A percentile compares a stretch with the other conserved stretches of the same genome.
Evolutionary conservation across 352 stramenopile species (phyloP).

Genomic region (Phytophthora fragariaefolia): DNA sequence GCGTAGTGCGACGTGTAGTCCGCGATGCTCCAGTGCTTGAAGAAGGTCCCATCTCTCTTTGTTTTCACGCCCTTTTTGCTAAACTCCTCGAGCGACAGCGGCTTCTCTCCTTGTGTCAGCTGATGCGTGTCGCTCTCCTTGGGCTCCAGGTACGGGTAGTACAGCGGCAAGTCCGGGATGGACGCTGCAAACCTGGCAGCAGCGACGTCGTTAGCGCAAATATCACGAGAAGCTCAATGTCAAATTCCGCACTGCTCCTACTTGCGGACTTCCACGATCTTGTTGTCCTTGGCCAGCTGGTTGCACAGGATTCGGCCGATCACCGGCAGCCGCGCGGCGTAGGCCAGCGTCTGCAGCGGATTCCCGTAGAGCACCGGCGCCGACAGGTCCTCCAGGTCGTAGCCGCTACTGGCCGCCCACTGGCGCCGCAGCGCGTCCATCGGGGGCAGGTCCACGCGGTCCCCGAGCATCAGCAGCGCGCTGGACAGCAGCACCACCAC

Average conservation of each 20-base stretch:
- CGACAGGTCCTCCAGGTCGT: constrained; percentile 61
- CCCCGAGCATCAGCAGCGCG: constrained; percentile 57
- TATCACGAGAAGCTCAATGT: neutral
- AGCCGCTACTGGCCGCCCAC: constrained; percentile 38
- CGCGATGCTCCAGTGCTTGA: constrained; percentile 73
- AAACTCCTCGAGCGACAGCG: constrained; percentile 40
- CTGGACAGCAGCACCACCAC: constrained; percentile 52
- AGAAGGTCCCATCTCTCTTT: constrained; percentile 24
- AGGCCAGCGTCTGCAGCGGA: constrained; percentile 57
- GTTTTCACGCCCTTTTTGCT: constrained; percentile 31
- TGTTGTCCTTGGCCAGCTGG: constrained; percentile 62
- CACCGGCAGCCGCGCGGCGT: constrained; percentile 51
- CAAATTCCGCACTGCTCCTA: constrained; percentile 9
- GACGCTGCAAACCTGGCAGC: constrained; percentile 53
- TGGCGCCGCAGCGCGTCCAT: constrained; percentile 47
- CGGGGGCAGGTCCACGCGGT: constrained; percentile 48
- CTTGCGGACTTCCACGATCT: constrained; percentile 66
- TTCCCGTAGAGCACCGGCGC: constrained; percentile 56
- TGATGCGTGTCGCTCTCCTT: constrained; percentile 39
- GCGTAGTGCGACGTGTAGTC: constrained; percentile 73
- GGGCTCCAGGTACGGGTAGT: constrained; percentile 78
- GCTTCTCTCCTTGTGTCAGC: constrained; percentile 7
- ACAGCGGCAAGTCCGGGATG: constrained; percentile 78
- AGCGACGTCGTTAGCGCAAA: neutral
- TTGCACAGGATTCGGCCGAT: constrained; percentile 57